Base-by-base conservation (phyloP, 345 rosid genomes). In the Ceriops decandra region DNA sequence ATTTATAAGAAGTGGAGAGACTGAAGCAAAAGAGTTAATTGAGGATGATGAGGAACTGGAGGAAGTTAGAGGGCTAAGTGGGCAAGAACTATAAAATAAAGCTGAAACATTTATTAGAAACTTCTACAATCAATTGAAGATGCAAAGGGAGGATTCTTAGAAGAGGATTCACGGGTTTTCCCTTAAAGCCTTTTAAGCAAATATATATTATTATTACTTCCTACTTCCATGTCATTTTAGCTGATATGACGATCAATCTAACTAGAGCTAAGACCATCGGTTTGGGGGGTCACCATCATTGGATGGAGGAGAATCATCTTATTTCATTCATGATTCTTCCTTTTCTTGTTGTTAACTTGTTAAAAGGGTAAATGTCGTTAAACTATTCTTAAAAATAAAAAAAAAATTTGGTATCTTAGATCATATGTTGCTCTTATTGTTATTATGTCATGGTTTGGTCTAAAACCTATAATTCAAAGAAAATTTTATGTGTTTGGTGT, bases 81-180 rank as follows among this genome's bases (percentile, higher is more conserved):
- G 86, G 60, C 84, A 80, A 66, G 93, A 88, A 77, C 71, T 88
- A 67, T 88, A 74, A 60, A 70, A 80, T 0, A 85, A 88, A 81
- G 79, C 89, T 28, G 3, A 28, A 28, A 28, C 30, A 28, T 28
- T 88, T 68, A 88, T 88, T 1, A 85, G 88, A 6, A 85, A 85
- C 63, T 88, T 88, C 52, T 79, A 86, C 84, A 78, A 76, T 70
- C 88, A 88, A 77, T 76, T 88, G 86, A 81, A 85, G 85, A 82
- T 86, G 85, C 90, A 88, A 63, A 85, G 89, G 73, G 87, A 83
- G 72, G 87, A 85, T 1, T 88, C 87, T 5, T 85, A 83, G 84
- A 82, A 82, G 74, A 80, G 71, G 73, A 1, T 28, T 28, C 30
- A 28, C 2, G 65, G 87, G 60, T 49, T 81, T 46, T 83, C 84